Evolutionary conservation across 192 early-diverging fungal genomes (phyloP), one percentile per base, ranked within the genome.

Genomic region (Gigaspora rosea): DNA sequence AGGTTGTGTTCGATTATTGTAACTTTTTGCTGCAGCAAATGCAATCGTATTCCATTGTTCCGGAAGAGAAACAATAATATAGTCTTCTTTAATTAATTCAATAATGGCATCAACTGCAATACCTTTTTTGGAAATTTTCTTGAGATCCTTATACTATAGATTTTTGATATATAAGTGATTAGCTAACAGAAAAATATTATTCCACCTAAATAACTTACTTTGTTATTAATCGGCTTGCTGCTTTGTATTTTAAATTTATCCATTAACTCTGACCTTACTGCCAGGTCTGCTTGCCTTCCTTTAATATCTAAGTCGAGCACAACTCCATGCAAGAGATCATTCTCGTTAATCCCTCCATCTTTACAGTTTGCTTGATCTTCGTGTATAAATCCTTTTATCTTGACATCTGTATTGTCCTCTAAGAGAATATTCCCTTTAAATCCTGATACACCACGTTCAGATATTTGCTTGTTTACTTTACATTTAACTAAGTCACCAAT

Each of bases 81-180:
- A 95, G 78, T 92, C 91, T 36, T 94, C 88, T 83, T 95, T 95
- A 70, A 95, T 87, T 13, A 93, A 71, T 74, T 92, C 89, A 50
- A 95, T 86, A 32, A 87, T 82, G 33, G 88, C 83, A 36, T 91
- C 91, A 11, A 91, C 36, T 41, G 70, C 13, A 49, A 74, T 80
- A 8, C 81, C 80, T 20, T 73, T 54, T 56, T 82, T 80, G 20
- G 85, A 77, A 57, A 83, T 80, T 49, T 81, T 79, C 33, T 73
- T 73, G 20, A 79, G 62, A 7, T 54, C 52, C 12, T 65, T 68
- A 4, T 78, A 63, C 65, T 85, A 79, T 13, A 51, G 22, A 32
- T n/a, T 15, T 27, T 50, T n/a, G 36, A 18, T 36, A 13, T n/a
- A 33, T 33, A 18, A 62, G 33, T 33, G 13, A n/a, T 57, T 57